A percentile compares a stretch with the other conserved stretches of the same genome.
These are phyloP conservation scores for Rubia tinctorum DNA, from an alignment of 305 asterid species.

Conservation along the genomic window DNA sequence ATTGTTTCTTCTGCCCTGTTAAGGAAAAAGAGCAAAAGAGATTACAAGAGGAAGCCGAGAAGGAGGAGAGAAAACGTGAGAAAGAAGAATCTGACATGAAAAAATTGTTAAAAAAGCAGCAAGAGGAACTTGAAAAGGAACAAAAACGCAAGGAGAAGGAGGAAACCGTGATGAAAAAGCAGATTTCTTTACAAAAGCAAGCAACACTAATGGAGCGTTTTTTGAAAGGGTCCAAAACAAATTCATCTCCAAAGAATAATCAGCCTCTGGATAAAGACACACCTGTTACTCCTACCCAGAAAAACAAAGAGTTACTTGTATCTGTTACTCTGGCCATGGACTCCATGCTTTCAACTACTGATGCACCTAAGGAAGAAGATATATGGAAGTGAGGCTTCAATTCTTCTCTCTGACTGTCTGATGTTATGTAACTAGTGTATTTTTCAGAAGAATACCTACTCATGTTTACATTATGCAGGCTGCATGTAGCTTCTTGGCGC, in stretches of 20 bases:
- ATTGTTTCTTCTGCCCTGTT: slow-evolving; percentile 16
- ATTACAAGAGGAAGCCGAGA: slow-evolving; percentile 73
- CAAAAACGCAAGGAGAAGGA: slow-evolving; percentile 82
- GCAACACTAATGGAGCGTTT: slow-evolving; percentile 94
- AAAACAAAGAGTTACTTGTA: slow-evolving; percentile 32
- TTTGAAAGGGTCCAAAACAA: slow-evolving; percentile 51
- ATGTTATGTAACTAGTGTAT: neutral
- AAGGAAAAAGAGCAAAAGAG: slow-evolving; percentile 83
- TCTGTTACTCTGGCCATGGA: slow-evolving; percentile 73
- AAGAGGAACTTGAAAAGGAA: slow-evolving; percentile 73
- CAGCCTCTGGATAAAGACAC: slow-evolving; percentile 31
- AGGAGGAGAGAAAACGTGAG: slow-evolving; percentile 66
- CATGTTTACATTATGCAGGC: slow-evolving; percentile 45
- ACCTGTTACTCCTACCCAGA: slow-evolving; percentile 28
- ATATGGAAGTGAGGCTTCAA: slow-evolving; percentile 57
- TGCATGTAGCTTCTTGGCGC: slow-evolving; percentile 70
- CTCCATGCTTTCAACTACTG: slow-evolving; percentile 42
- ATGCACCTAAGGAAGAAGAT: slow-evolving; percentile 37
- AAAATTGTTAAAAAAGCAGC: slow-evolving; percentile 64
- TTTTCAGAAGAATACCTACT: slow-evolving; percentile 16
- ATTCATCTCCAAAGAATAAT: slow-evolving; percentile 34
- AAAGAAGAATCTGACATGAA: slow-evolving; percentile 67
- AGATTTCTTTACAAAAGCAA: slow-evolving; percentile 70
- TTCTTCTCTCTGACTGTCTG: neutral
- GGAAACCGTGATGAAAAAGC: slow-evolving; percentile 68